Evolutionary conservation across 1,139 yeast genomes (phyloP).

Genomic region (Nakaseomyces bracarensis): DNA sequence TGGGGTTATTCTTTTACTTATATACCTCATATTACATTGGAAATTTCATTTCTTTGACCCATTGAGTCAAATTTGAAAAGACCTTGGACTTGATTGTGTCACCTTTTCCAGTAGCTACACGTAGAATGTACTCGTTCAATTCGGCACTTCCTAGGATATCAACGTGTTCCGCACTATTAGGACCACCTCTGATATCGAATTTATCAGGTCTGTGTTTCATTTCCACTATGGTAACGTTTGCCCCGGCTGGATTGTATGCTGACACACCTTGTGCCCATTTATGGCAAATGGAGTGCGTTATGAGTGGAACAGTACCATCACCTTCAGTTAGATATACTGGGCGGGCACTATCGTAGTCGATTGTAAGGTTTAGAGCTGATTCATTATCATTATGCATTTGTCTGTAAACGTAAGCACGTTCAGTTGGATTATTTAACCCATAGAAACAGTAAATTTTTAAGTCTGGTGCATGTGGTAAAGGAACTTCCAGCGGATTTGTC

Average conservation of each 20-base stretch:
- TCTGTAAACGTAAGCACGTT: constrained; percentile 78
- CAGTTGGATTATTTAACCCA: constrained; percentile 94
- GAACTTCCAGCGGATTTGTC: constrained; percentile 87
- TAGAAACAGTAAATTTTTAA: constrained; percentile 84
- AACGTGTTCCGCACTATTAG: constrained; percentile 95
- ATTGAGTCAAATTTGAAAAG: constrained; percentile 52
- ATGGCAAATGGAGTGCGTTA: constrained; percentile 75
- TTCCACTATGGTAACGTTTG: constrained; percentile 72
- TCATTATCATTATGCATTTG: constrained; percentile 44
- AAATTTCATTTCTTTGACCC: constrained; percentile 33
- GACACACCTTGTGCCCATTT: constrained; percentile 72
- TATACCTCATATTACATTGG: constrained; percentile 24
- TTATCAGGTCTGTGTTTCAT: constrained; percentile 88
- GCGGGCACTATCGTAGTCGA: constrained; percentile 47
- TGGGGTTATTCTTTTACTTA: background rate
- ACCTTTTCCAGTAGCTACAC: constrained; percentile 77
- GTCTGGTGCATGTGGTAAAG: constrained; percentile 88
- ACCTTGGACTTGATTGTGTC: constrained; percentile 52
- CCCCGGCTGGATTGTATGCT: constrained; percentile 73
- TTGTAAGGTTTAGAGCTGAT: constrained; percentile 54
- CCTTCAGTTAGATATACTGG: constrained; percentile 84
- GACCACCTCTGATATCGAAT: constrained; percentile 93
- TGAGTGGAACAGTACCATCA: constrained; percentile 85
- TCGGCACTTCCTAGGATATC: constrained; percentile 92
- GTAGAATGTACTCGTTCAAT: constrained; percentile 72